A percentile compares a stretch with the other conserved stretches of the same genome.
phyloP scores from a whole-genome alignment of 2,329 filamentous ascomycete species.

The Paraconiothyrium sp. region DNA sequence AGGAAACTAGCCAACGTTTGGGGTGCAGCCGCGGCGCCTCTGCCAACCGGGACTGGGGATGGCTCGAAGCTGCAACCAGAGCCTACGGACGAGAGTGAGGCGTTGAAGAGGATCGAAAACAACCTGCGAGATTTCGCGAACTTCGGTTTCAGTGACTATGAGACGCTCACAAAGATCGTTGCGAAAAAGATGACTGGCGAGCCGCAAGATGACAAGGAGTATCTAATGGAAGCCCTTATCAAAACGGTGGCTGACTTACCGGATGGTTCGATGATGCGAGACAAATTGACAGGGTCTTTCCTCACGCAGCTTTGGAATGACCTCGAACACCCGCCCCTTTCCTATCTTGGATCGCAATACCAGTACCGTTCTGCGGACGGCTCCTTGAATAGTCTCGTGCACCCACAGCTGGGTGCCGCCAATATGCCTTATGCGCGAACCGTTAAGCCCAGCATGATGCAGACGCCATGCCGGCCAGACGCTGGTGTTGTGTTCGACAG shows the following conservation, averaged over 20 bases:
- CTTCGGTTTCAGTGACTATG: constrained; percentile 45
- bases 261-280: constrained; percentile 49
- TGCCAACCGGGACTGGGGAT: constrained; percentile 54
- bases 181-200: constrained; percentile 57
- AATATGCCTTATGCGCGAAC: constrained; percentile 75
- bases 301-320: constrained; percentile 60
- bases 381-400: constrained; percentile 65
- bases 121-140: constrained; percentile 45
- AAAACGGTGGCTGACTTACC: constrained; percentile 56
- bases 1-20: constrained; percentile 38
- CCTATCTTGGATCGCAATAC: constrained; percentile 55
- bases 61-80: constrained; percentile 51
- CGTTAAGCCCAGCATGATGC: constrained; percentile 66
- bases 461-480: constrained; percentile 70
- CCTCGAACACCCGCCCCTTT: constrained; percentile 58
- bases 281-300: constrained; percentile 55
- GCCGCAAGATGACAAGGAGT: constrained; percentile 68
- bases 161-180: constrained; percentile 50
- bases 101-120: constrained; percentile 47
- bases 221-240: constrained; percentile 68
- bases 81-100: constrained; percentile 40
- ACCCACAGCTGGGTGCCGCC: constrained; percentile 71
- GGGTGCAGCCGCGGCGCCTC: constrained; percentile 38
- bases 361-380: constrained; percentile 61
- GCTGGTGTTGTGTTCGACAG: constrained; percentile 74